These are phyloP conservation scores for Aspergillus wentii DNA, from an alignment of 495 filamentous ascomycete genomes.

Conservation along the genomic window DNA sequence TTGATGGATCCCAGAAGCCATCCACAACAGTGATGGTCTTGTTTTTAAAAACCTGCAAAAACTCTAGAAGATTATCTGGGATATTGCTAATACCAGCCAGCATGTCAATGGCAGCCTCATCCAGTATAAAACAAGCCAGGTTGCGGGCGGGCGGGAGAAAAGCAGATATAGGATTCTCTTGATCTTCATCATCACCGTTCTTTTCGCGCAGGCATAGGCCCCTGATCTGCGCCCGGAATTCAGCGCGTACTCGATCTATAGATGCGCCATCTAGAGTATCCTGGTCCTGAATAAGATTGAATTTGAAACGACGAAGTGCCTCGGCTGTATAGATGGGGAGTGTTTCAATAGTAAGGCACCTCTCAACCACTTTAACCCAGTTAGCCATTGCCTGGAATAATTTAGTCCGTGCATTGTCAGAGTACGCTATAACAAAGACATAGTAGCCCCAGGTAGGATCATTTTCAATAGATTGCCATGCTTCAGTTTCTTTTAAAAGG, in stretches of 20 bases:
- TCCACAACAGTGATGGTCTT: neutral
- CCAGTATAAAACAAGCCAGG: neutral
- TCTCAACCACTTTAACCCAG: neutral
- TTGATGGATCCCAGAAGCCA: neutral
- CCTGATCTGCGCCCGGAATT: neutral
- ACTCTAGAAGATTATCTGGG: neutral
- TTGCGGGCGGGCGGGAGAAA: constrained; percentile 1
- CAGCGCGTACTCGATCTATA: neutral
- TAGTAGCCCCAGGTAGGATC: constrained; percentile 1
- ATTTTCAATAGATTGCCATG: neutral
- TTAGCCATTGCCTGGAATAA: neutral
- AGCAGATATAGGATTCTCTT: neutral
- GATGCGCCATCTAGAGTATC: neutral
- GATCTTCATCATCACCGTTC: neutral
- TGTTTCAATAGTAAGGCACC: neutral
- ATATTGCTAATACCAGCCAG: constrained; percentile 2
- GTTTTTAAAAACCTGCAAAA: neutral
- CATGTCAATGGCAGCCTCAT: constrained; percentile 5
- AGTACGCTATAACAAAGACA: constrained; percentile 1
- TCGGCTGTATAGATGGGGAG: neutral
- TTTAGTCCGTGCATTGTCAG: neutral
- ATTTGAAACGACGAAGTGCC: neutral
- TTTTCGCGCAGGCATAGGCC: neutral
- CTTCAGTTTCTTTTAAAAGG: constrained; percentile 3
- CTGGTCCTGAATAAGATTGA: neutral